Evolutionary conservation across 257 asterid genomes (phyloP).

Genomic region (Eucommia ulmoides): DNA sequence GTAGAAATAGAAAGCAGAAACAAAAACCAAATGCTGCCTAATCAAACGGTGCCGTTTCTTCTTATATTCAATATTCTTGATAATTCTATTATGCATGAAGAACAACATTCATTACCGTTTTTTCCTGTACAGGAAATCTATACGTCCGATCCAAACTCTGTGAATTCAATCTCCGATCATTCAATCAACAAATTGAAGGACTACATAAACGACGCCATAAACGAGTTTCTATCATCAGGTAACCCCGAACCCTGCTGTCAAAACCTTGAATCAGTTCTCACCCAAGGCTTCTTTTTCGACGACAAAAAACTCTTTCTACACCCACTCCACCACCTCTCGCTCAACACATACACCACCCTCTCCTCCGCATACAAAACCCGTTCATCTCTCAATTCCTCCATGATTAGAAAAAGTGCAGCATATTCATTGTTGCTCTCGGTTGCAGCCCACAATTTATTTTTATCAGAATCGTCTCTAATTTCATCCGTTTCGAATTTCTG

Average conservation of each 20-base stretch:
- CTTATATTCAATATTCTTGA: too few species aligned
- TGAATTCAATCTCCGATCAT: slow-evolving; percentile 4
- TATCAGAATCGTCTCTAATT: slow-evolving; percentile 36
- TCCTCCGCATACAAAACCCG: slow-evolving; percentile 46
- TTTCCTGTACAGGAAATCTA: slow-evolving; percentile 23
- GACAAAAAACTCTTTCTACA: slow-evolving; percentile 19
- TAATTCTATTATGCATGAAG: background rate
- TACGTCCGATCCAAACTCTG: slow-evolving; percentile 2
- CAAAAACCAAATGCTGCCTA: too few species aligned
- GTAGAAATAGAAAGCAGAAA: too few species aligned
- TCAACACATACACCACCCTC: slow-evolving; percentile 44
- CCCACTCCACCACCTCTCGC: slow-evolving; percentile 30
- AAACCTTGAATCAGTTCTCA: slow-evolving; percentile 54
- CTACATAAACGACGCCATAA: slow-evolving; percentile 24
- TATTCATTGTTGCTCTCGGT: slow-evolving; percentile 60
- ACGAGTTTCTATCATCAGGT: slow-evolving; percentile 27
- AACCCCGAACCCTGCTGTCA: slow-evolving; percentile 35
- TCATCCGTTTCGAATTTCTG: slow-evolving; percentile 33
- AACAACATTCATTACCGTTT: background rate
- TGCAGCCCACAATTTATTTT: slow-evolving; percentile 37
- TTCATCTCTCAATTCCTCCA: slow-evolving; percentile 24
- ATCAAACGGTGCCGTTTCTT: background rate
- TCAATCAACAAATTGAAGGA: slow-evolving; percentile 14
- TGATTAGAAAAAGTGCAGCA: slow-evolving; percentile 37
- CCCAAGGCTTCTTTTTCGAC: slow-evolving; percentile 9